phyloP scores from a whole-genome alignment of 768 basidiomycete genomes.

The Arthromyces matolae region DNA sequence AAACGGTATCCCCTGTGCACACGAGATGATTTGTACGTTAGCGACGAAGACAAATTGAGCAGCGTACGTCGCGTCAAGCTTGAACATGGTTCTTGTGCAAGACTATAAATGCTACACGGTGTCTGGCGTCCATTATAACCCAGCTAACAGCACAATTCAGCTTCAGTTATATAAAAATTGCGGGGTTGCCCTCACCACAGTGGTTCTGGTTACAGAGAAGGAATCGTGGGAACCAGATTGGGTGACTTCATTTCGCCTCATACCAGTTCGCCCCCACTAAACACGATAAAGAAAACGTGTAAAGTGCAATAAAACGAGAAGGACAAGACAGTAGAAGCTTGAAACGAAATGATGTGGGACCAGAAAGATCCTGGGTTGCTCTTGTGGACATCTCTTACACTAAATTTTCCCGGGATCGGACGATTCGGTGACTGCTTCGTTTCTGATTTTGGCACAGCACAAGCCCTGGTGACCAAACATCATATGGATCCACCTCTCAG shows the following conservation, averaged over 20 bases:
- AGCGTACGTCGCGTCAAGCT: slow-evolving; percentile 4
- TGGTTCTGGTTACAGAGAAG: not conserved
- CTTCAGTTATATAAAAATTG: not conserved
- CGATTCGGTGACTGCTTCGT: too few relatives aligned
- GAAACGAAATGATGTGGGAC: too few relatives aligned
- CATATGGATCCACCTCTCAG: too few relatives aligned
- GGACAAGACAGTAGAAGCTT: too few relatives aligned
- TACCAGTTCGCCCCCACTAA: not conserved
- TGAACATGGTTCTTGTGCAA: slow-evolving; percentile 9
- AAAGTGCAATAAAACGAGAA: too few relatives aligned
- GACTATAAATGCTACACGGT: slow-evolving; percentile 6
- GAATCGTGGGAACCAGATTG: slow-evolving; percentile 2
- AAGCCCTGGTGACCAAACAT: too few relatives aligned
- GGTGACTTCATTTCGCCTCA: not conserved
- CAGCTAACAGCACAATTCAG: slow-evolving; percentile 4
- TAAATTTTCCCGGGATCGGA: too few relatives aligned
- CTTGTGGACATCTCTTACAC: too few relatives aligned
- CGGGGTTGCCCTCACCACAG: not conserved
- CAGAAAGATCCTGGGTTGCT: too few relatives aligned
- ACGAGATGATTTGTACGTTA: not conserved
- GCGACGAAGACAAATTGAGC: not conserved
- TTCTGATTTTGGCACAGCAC: too few relatives aligned
- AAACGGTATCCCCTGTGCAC: not conserved
- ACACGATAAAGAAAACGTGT: not conserved
- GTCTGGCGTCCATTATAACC: slow-evolving; percentile 7